Evolutionary conservation across 2,329 filamentous ascomycete genomes (phyloP).

Genomic region (Trichoderma endophyticum): DNA sequence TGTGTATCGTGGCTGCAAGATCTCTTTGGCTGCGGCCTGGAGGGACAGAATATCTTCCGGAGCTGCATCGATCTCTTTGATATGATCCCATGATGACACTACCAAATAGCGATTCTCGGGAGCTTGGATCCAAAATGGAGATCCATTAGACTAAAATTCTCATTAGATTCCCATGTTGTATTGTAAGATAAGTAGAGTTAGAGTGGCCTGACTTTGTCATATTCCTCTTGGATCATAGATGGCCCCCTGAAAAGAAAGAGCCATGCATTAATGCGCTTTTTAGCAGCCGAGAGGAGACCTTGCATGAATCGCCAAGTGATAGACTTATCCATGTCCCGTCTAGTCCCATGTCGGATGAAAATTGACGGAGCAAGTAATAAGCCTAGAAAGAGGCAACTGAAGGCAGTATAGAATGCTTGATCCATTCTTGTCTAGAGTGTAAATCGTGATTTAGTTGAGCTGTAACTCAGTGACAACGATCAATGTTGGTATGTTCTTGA

Average conservation of each 20-base stretch:
- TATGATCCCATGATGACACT: conserved; percentile 1
- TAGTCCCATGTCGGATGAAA: background rate
- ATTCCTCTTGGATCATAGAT: background rate
- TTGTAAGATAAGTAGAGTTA: background rate
- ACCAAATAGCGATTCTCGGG: conserved; percentile 2
- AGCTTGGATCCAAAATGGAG: background rate
- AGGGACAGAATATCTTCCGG: background rate
- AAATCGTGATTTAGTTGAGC: background rate
- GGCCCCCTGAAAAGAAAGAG: background rate
- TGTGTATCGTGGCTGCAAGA: background rate
- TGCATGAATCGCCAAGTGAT: background rate
- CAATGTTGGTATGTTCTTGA: background rate
- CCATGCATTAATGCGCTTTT: background rate
- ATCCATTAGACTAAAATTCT: background rate
- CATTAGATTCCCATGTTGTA: background rate
- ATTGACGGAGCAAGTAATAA: background rate
- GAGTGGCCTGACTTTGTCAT: background rate
- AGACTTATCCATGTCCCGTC: background rate
- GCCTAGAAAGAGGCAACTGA: background rate
- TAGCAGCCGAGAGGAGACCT: background rate
- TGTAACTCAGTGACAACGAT: background rate
- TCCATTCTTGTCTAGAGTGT: background rate
- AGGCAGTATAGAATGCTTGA: background rate
- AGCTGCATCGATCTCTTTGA: conserved; percentile 3
- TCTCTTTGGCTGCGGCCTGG: conserved; percentile 1